A percentile compares a stretch with the other conserved stretches of the same genome.
phyloP scores from a whole-genome alignment of 345 rosid species.

The Rhodomyrtus tomentosa region DNA sequence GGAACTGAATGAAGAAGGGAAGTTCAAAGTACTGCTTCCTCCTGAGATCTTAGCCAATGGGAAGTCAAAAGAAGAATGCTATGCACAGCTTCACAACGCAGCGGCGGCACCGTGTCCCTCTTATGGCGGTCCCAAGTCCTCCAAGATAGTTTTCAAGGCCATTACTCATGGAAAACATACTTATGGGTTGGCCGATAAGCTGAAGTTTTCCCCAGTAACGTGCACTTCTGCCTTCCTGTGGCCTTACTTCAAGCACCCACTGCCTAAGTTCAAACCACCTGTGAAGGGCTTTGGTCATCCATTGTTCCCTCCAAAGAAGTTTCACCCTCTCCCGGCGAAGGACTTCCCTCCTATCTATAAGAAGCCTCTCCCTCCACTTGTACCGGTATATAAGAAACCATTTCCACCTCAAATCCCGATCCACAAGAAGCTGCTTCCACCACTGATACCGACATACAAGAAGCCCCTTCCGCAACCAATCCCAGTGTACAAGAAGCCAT shows the following conservation, averaged over 20 bases:
- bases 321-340: neutral
- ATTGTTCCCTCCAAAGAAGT: neutral
- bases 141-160: conserved; percentile 40
- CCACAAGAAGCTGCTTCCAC: conserved; percentile 22
- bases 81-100: conserved; percentile 71
- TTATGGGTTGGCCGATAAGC: conserved; percentile 37
- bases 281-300: neutral
- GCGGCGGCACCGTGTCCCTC: conserved; percentile 47
- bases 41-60: conserved; percentile 36
- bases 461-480: neutral
- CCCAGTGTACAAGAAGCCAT: neutral
- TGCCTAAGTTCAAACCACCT: neutral
- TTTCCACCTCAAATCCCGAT: neutral
- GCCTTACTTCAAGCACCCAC: conserved; percentile 31
- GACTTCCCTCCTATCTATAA: neutral
- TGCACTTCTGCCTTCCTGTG: conserved; percentile 50
- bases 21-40: conserved; percentile 49
- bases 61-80: conserved; percentile 54
- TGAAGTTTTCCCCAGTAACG: conserved; percentile 42
- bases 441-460: neutral
- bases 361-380: neutral
- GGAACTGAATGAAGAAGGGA: conserved; percentile 50
- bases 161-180: conserved; percentile 23
- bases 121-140: conserved; percentile 33
- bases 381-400: neutral